These are phyloP conservation scores for Psidium guajava DNA, from an alignment of 345 rosid species.

Conservation along the genomic window DNA sequence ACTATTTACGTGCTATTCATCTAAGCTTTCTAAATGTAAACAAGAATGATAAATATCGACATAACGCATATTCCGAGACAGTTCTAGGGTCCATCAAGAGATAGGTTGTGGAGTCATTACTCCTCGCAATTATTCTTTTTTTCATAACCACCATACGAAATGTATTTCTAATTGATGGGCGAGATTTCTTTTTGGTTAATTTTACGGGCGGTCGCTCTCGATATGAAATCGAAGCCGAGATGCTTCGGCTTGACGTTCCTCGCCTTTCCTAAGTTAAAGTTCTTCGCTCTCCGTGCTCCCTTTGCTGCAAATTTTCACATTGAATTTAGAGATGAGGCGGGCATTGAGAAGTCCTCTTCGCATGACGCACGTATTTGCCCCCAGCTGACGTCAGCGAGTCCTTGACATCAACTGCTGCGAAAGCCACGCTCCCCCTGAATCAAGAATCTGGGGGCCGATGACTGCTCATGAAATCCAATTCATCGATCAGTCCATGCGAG, in stretches of 20 bases:
- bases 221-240: too few relatives aligned
- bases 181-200: not conserved
- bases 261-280: too few relatives aligned
- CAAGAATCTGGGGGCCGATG: too few relatives aligned
- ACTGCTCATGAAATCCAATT: not conserved
- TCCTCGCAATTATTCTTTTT: not conserved
- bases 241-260: too few relatives aligned
- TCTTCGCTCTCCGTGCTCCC: too few relatives aligned
- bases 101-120: not conserved
- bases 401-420: not conserved
- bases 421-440: conserved; percentile 1
- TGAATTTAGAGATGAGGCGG: not conserved
- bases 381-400: not conserved
- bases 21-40: not conserved
- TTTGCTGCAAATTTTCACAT: too few relatives aligned
- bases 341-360: not conserved
- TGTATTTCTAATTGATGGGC: too few relatives aligned
- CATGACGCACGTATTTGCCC: not conserved
- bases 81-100: not conserved
- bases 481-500: not conserved
- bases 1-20: not conserved
- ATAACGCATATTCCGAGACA: not conserved
- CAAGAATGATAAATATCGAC: not conserved
- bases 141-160: not conserved
- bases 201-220: not conserved